These are phyloP conservation scores for Cucurbita ficifolia DNA, from an alignment of 306 rosid species.

Conservation along the genomic window DNA sequence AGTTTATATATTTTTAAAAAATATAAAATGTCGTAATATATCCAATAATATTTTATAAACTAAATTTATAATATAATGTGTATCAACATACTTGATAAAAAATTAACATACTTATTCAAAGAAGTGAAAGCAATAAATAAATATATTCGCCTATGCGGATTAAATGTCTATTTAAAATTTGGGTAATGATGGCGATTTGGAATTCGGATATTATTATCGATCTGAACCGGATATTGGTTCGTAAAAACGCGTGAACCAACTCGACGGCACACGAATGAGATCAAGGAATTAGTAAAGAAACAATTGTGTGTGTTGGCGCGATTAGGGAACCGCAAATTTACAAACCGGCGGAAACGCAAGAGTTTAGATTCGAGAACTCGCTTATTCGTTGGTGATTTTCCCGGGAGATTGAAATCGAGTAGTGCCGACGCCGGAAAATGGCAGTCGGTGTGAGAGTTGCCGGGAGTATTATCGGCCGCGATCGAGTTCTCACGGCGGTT, in stretches of 20 bases:
- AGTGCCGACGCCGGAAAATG: constrained; percentile 19
- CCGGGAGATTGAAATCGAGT: not conserved
- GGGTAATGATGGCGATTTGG: not conserved
- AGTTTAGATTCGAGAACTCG: not conserved
- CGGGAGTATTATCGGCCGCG: constrained; percentile 40
- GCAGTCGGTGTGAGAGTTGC: constrained; percentile 24
- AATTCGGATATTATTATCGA: not conserved
- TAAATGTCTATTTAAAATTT: no score
- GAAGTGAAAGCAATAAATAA: no score
- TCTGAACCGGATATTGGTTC: not conserved
- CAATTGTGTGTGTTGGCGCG: not conserved
- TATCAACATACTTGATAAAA: no score
- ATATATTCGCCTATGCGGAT: no score
- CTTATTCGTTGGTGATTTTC: not conserved
- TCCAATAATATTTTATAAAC: no score
- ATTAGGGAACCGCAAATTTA: not conserved
- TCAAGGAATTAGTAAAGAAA: not conserved
- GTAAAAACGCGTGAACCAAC: not conserved
- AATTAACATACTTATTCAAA: no score
- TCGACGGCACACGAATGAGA: not conserved
- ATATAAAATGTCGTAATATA: no score
- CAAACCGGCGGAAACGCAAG: not conserved
- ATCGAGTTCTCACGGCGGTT: constrained; percentile 43
- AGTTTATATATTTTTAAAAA: no score
- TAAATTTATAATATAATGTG: no score